A percentile compares a stretch with the other conserved stretches of the same genome.
phyloP scores from a whole-genome alignment of 495 filamentous ascomycete species.

The Penicillium verhagenii region DNA sequence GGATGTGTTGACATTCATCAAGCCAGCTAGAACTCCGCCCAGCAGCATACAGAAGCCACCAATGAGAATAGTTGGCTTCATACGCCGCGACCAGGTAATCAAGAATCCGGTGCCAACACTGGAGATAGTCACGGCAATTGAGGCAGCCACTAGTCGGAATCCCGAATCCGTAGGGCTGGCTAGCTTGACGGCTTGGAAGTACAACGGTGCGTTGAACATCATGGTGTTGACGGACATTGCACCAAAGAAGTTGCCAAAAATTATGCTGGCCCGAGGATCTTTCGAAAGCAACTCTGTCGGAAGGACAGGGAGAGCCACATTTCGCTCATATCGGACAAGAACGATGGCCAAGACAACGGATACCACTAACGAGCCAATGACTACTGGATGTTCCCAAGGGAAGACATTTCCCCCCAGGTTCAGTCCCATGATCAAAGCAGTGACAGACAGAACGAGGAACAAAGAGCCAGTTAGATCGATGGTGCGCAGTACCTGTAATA shows the following conservation, averaged over 20 bases:
- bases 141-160: slow-evolving; percentile 63
- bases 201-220: slow-evolving; percentile 76
- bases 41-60: slow-evolving; percentile 55
- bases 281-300: slow-evolving; percentile 61
- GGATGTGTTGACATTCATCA: slow-evolving; percentile 56
- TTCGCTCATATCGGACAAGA: slow-evolving; percentile 62
- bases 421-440: slow-evolving; percentile 68
- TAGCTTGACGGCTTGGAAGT: slow-evolving; percentile 77
- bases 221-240: slow-evolving; percentile 64
- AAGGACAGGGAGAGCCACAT: slow-evolving; percentile 66
- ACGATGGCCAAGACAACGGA: slow-evolving; percentile 55
- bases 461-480: slow-evolving; percentile 70
- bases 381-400: slow-evolving; percentile 69
- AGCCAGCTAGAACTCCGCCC: slow-evolving; percentile 52
- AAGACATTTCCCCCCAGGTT: slow-evolving; percentile 77
- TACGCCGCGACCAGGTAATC: slow-evolving; percentile 62
- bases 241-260: slow-evolving; percentile 68
- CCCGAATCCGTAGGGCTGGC: slow-evolving; percentile 70
- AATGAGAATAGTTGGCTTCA: slow-evolving; percentile 61
- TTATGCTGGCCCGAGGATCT: slow-evolving; percentile 62
- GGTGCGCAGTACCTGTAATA: slow-evolving; percentile 58
- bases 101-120: slow-evolving; percentile 67
- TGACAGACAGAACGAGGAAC: slow-evolving; percentile 62
- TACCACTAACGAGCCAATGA: slow-evolving; percentile 59
- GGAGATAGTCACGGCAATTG: slow-evolving; percentile 54